Percentiles rank a stretch among this genome's conserved stretches.
These are phyloP conservation scores for Aspergillus ellipticus DNA, from an alignment of 495 filamentous ascomycete species.

Conservation along the genomic window DNA sequence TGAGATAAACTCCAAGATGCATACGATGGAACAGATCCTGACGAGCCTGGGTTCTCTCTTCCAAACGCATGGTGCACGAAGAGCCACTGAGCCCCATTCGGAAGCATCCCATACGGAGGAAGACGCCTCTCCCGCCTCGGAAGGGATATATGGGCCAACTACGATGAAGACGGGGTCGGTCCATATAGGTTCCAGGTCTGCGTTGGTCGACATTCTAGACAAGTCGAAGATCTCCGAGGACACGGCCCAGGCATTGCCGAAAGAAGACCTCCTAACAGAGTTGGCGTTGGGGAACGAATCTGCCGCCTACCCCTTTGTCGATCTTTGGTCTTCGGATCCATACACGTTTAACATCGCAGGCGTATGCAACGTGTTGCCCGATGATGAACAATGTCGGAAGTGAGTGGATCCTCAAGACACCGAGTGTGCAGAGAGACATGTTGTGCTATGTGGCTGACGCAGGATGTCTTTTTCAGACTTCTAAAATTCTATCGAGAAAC, in stretches of 20 bases:
- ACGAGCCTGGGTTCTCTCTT: conserved; percentile 37
- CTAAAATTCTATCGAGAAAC: conserved; percentile 74
- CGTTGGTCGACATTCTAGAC: conserved; percentile 48
- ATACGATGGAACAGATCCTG: conserved; percentile 42
- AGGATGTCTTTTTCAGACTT: conserved; percentile 43
- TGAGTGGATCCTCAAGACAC: conserved; percentile 24
- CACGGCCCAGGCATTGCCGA: conserved; percentile 55
- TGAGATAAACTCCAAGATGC: conserved; percentile 43
- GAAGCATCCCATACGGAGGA: conserved; percentile 8
- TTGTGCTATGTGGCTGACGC: not conserved
- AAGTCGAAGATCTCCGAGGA: conserved; percentile 37
- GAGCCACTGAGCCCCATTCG: conserved; percentile 15
- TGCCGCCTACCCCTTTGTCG: conserved; percentile 73
- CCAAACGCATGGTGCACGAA: conserved; percentile 28
- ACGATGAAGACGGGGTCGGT: conserved; percentile 42
- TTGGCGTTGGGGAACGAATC: conserved; percentile 76
- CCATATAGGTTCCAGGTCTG: conserved; percentile 56
- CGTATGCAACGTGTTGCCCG: conserved; percentile 64
- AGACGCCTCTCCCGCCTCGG: conserved; percentile 23
- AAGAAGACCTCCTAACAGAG: conserved; percentile 74
- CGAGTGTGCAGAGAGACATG: not conserved
- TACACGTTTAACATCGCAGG: conserved; percentile 66
- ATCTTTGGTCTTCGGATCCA: conserved; percentile 61
- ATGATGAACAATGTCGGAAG: conserved; percentile 58
- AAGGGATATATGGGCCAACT: conserved; percentile 49